phyloP scores from a whole-genome alignment of 2,329 filamentous ascomycete species.

The Cladophialophora bantiana region DNA sequence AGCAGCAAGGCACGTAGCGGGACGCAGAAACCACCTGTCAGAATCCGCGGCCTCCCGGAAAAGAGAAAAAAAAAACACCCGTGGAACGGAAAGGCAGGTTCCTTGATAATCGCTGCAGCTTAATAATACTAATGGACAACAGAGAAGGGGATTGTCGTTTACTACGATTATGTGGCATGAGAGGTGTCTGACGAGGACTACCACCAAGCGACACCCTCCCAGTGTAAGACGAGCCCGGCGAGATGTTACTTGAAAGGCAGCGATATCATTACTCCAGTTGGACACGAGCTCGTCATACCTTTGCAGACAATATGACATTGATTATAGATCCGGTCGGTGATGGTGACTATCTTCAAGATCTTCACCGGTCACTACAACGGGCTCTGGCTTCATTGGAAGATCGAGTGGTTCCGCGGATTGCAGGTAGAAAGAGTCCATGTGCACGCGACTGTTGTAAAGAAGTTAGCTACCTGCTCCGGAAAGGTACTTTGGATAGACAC shows the following conservation, averaged over 20 bases:
- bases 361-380: constrained; percentile 1
- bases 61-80: not conserved
- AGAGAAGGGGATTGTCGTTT: not conserved
- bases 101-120: not conserved
- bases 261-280: not conserved
- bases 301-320: not conserved
- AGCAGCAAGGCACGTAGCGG: not conserved
- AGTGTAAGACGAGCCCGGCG: not conserved
- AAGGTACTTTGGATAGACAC: not conserved
- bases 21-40: not conserved
- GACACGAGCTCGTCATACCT: not conserved
- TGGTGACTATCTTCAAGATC: not conserved
- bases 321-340: constrained; percentile 1
- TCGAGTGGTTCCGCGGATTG: not conserved
- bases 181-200: not conserved
- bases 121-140: not conserved
- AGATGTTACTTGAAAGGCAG: not conserved
- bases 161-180: not conserved
- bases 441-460: constrained; percentile 12
- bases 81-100: not conserved
- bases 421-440: constrained; percentile 12
- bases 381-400: not conserved
- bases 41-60: not conserved
- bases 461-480: not conserved
- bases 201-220: not conserved